Evolutionary conservation across 2,329 filamentous ascomycete species (phyloP), one percentile per base, ranked within the genome.

Genomic region (Coccinonectria pachysandricola): DNA sequence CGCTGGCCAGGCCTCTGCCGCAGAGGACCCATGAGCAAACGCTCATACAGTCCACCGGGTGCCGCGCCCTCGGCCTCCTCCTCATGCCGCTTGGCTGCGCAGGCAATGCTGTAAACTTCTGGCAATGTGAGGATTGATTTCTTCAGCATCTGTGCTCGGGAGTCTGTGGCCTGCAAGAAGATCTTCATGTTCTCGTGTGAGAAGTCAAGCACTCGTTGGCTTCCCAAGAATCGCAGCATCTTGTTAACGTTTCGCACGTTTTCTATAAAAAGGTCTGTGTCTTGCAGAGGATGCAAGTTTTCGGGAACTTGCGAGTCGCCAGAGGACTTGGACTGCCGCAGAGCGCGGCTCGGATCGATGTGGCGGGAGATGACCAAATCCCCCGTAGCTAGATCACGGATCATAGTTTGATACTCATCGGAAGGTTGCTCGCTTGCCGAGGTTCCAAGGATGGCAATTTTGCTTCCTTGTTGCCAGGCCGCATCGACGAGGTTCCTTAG

Each of bases 371-470:
- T 55, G 32, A 54, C 54, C 41, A 56, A 61, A 34, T 60, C 68
- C 21, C 43, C 54, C 15, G 42, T 46, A 23, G 53, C 59, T 36
- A 60, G 52, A 26, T 55, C 56, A 26, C 40, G 51, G 9, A 60
- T 48, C 31, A 46, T 61, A 13, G 40, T 50, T 23, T 53, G 45
- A 28, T 65, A 66, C 26, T 58, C 50, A 12, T 53, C 58, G 12
- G 56, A 59, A 8, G 53, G 64, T 10, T 68, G 62, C 11, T 68
- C 60, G 9, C 64, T 65, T 13, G 75, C 64, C 1, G 79, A 79
- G 5, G 82, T 85, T n/a, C 87, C 91, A 16, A 96, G 57, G 11
- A 95, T 66, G 29, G 87, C 68, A 26, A 94, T 68, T 32, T 71
- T 71, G 39, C 76, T 69, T 4, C 86, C 86, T 19, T 72, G 65